A percentile compares a stretch with the other conserved stretches of the same genome.
Evolutionary conservation across 1,284 basidiomycete species (phyloP).

Genomic region (Tylopilus sp.): DNA sequence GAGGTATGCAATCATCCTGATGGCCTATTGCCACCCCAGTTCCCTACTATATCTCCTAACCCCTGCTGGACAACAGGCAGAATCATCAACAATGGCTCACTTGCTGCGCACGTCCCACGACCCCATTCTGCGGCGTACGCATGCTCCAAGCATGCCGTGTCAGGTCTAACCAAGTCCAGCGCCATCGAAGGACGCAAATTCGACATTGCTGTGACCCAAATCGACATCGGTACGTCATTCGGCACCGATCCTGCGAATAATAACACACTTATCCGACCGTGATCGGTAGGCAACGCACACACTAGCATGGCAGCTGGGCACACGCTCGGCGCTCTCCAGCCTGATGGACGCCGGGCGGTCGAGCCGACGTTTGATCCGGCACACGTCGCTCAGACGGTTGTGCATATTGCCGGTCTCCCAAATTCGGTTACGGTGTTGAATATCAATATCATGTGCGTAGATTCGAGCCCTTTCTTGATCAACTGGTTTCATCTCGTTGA

Average conservation of each 20-base stretch:
- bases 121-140: constrained; percentile 78
- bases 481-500: neutral
- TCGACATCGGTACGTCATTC: constrained; percentile 74
- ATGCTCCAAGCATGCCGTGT: constrained; percentile 82
- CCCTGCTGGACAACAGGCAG: constrained; percentile 54
- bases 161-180: constrained; percentile 80
- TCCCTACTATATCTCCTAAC: neutral
- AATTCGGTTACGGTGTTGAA: constrained; percentile 77
- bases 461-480: neutral
- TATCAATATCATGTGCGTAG: constrained; percentile 78
- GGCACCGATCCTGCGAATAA: neutral
- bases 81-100: constrained; percentile 88
- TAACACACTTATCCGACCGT: neutral
- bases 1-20: constrained; percentile 56
- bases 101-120: constrained; percentile 80
- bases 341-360: constrained; percentile 68
- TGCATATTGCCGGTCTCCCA: constrained; percentile 77
- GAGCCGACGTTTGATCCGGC: constrained; percentile 78
- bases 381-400: constrained; percentile 78
- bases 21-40: too few species aligned
- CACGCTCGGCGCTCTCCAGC: constrained; percentile 68
- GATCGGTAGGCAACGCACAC: constrained; percentile 67
- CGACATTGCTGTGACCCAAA: constrained; percentile 82
- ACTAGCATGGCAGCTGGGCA: constrained; percentile 66
- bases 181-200: constrained; percentile 81